Conservation (phyloP, 78 protist genomes). For the Emiliania huxleyi region DNA sequence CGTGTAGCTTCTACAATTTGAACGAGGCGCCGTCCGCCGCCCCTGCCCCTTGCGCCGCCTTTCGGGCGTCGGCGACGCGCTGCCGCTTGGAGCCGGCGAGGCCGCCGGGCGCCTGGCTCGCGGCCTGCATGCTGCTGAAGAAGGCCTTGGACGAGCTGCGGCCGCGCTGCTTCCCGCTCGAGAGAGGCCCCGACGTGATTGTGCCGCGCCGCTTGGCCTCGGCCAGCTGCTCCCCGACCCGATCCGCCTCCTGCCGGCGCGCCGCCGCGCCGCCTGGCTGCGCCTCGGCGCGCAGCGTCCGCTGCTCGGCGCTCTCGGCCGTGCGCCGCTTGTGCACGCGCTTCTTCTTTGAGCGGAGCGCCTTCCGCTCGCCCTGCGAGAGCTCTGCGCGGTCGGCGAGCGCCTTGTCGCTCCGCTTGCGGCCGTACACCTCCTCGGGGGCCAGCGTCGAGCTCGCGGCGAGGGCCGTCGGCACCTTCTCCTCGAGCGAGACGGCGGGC, state of each 20-base stretch:
- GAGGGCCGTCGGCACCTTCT: conserved; percentile 57
- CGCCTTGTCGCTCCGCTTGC: background rate
- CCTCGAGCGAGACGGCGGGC: conserved; percentile 59
- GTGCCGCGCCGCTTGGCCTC: background rate
- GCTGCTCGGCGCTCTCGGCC: background rate
- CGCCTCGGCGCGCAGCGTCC: background rate
- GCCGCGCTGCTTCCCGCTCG: background rate
- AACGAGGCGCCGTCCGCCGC: no score
- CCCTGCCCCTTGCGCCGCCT: no score
- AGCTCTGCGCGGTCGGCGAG: background rate
- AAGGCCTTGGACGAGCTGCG: background rate
- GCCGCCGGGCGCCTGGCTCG: background rate
- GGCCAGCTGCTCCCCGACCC: background rate
- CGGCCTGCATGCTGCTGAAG: background rate
- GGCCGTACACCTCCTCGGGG: conserved; percentile 62
- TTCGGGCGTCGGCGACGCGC: background rate
- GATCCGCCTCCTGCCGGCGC: background rate
- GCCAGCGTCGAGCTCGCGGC: conserved; percentile 45
- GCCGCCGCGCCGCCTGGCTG: background rate
- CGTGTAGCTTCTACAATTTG: no score
- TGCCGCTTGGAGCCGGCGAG: background rate
- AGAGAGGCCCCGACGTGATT: background rate
- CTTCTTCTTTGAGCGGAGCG: background rate
- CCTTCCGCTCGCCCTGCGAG: background rate
- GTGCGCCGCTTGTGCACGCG: background rate